Base-by-base conservation (phyloP, 768 basidiomycete genomes). In the Mycena capillaripes region DNA sequence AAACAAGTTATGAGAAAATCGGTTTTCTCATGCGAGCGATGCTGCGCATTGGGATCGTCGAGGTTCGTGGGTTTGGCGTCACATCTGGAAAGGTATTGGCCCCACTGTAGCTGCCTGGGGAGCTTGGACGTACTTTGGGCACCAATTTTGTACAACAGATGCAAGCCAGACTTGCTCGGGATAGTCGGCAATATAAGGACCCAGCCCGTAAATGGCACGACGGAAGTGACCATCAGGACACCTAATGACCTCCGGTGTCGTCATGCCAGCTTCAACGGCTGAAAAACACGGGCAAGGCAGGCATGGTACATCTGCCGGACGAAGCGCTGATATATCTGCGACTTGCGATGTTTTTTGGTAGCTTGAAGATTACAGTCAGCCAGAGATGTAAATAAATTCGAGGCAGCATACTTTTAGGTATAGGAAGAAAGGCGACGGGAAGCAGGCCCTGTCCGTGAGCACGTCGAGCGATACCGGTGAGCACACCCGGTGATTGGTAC, bases 161-260 rank as follows among this genome's bases (percentile, higher is more conserved):
- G 76, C 71, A 0, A 79, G 34, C 10, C 73, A 40, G 1, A 76
- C 76, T 58, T 82, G 81, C 53, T 82, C 81, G 14, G 78, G 79
- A 66, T 82, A 82, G 57, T 82, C 79, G 0, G 79, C 79, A 63
- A 82, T 81, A 48, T 76, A 81, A 0, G 78, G 76, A 0, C 77
- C 80, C 10, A 82, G 40, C 5, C 68, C 74, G 60, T 77, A 81
- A 4, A 82, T 76, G 1, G 72, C 77, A 0, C 73, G 66, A 4
- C 77, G 75, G 69, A 66, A 81, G 55, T 82, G 76, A 2, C 73
- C 70, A 67, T 83, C 81, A 7, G 79, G 73, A 57, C 79, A 81
- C 2, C 16, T 23, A 2, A 65, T 19, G n/a, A 81, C 48, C 21
- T 73, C 65, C 3, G 79, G 77, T 0, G 23, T 76, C 10, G 34